phyloP scores from a whole-genome alignment of 1,139 yeast species.

The Saccharomyces hybrid region DNA sequence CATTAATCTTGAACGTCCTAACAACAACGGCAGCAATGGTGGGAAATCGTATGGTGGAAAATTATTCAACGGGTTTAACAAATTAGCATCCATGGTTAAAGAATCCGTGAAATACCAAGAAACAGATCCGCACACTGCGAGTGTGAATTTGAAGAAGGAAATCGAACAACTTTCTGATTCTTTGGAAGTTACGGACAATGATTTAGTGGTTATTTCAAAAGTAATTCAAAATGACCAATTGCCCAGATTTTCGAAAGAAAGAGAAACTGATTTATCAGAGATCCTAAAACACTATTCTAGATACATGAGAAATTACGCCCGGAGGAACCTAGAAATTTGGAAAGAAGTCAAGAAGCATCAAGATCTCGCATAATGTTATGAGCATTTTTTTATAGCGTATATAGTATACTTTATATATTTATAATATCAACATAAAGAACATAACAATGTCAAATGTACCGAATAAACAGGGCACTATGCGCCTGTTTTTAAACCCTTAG shows the following conservation, averaged over 20 bases:
- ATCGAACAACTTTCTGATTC: conserved; percentile 29
- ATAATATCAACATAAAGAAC: not conserved
- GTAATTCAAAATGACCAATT: conserved; percentile 27
- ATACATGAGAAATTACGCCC: conserved; percentile 28
- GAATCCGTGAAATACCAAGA: conserved; percentile 32
- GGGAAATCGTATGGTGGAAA: conserved; percentile 19
- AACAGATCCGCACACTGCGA: conserved; percentile 19
- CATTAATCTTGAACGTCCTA: conserved; percentile 26
- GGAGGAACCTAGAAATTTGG: conserved; percentile 33
- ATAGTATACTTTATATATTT: not conserved
- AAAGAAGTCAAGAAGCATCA: conserved; percentile 28
- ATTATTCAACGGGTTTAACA: conserved; percentile 20
- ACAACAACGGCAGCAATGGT: conserved; percentile 8
- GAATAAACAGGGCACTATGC: not conserved
- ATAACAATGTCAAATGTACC: not conserved
- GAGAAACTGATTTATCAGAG: conserved; percentile 24
- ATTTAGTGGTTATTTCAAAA: conserved; percentile 28
- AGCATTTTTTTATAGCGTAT: not conserved
- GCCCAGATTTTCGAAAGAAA: conserved; percentile 21
- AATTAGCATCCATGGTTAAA: conserved; percentile 32
- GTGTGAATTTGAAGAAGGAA: conserved; percentile 26
- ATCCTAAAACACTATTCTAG: conserved; percentile 23
- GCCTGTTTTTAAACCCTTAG: not conserved
- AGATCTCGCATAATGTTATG: not conserved
- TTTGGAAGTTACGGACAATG: conserved; percentile 26